A percentile compares a stretch with the other conserved stretches of the same genome.
Conservation (phyloP, 2,329 filamentous ascomycete genomes). For the Diplodia sapinea region DNA sequence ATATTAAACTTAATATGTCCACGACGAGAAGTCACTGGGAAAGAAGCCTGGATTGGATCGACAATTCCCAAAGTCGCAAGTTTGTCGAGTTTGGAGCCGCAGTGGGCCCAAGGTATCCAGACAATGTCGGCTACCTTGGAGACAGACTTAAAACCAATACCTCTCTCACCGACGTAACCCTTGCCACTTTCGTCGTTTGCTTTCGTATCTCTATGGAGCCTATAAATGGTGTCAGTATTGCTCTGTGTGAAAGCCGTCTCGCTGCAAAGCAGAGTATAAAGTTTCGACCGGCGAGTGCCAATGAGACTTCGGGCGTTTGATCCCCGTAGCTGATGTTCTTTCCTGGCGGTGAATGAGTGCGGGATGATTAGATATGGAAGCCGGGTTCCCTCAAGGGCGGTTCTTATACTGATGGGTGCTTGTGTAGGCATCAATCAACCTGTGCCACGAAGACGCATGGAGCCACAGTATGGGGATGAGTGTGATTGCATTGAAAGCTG, state of each 20-base stretch:
- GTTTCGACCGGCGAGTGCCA: too few relatives aligned
- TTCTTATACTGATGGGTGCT: too few relatives aligned
- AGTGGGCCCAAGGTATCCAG: conserved; percentile 53
- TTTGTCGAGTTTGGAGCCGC: conserved; percentile 54
- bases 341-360: too few relatives aligned
- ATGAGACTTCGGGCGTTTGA: too few relatives aligned
- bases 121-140: conserved; percentile 50
- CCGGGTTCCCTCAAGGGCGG: too few relatives aligned
- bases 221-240: conserved; percentile 56
- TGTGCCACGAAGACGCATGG: too few relatives aligned
- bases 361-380: too few relatives aligned
- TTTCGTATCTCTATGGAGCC: conserved; percentile 54
- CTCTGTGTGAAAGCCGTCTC: conserved; percentile 30
- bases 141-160: conserved; percentile 48
- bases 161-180: conserved; percentile 44
- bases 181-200: conserved; percentile 26
- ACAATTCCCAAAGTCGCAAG: conserved; percentile 45
- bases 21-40: conserved; percentile 31
- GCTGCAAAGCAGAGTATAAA: background rate
- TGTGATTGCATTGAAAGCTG: too few relatives aligned
- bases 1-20: too few relatives aligned
- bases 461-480: too few relatives aligned
- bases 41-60: conserved; percentile 39
- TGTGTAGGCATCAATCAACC: too few relatives aligned
- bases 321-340: too few relatives aligned